phyloP scores from a whole-genome alignment of 257 asterid species.

The Solanum peruvianum region DNA sequence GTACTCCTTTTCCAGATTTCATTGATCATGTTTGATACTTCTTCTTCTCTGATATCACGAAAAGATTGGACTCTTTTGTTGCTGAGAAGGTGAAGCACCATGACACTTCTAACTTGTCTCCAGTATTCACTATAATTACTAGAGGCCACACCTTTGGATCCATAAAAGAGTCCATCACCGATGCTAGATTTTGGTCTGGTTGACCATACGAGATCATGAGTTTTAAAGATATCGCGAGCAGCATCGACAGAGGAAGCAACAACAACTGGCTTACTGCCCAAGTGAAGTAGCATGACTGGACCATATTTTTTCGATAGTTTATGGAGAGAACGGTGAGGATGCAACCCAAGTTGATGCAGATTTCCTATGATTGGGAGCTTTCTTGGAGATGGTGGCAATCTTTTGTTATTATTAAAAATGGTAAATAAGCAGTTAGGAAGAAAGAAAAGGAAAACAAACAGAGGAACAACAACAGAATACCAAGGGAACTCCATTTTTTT shows the following conservation, averaged over 20 bases:
- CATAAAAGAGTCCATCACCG: neutral
- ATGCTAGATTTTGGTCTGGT: constrained; percentile 8
- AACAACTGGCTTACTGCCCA: constrained; percentile 10
- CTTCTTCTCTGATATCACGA: neutral
- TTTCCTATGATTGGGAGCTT: constrained; percentile 34
- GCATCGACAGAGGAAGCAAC: constrained; percentile 21
- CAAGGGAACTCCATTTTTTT: too few relatives aligned
- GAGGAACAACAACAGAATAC: too few relatives aligned
- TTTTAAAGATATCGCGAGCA: constrained; percentile 14
- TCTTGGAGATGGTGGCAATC: constrained; percentile 20
- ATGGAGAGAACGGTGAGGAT: constrained; percentile 18
- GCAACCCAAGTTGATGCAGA: constrained; percentile 19
- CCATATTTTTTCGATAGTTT: constrained; percentile 21
- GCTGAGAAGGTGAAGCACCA: constrained; percentile 2
- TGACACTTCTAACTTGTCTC: neutral
- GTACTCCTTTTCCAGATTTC: neutral
- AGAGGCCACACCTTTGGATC: neutral
- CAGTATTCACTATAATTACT: constrained; percentile 4
- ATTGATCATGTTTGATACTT: neutral
- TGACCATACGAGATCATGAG: constrained; percentile 19
- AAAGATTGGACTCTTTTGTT: constrained; percentile 6
- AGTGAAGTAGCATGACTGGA: constrained; percentile 26
- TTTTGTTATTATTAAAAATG: too few relatives aligned
- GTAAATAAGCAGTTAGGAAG: too few relatives aligned
- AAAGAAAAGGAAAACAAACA: too few relatives aligned